Base-by-base conservation (phyloP, 148 eudicot species). In the Pouteria glomerata region DNA sequence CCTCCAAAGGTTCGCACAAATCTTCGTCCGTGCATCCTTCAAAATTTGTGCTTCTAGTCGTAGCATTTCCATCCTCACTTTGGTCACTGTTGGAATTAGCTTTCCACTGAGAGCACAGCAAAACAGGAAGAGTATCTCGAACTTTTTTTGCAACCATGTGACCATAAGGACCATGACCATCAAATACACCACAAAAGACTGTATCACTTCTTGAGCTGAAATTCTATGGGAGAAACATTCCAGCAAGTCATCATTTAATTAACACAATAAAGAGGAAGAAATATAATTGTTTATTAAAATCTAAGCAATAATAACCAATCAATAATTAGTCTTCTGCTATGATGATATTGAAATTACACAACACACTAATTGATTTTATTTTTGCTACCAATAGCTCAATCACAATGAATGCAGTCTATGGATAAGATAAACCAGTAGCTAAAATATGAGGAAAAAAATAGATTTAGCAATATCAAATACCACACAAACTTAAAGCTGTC, bases 81-180 rank as follows among this genome's bases (percentile, higher is more conserved):
- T 77, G 73, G 45, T 75, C 81, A 33, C 21, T 39, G 33, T 73
- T 69, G 26, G 74, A 62, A 41, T 66, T 69, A 50, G 67, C 63
- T 48, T 74, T 70, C 89, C 86, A 83, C 39, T 86, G 81, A 16
- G 81, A 65, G 41, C 76, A 82, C 42, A 91, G 71, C 56, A 87
- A 73, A 70, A 82, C 31, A 1, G 97, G 97, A 78, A 89, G 86
- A 66, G 85, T 75, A 31, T 85, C 86, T 45, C 91, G 76, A 8
- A 91, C 87, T 73, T 75, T 81, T 82, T 82, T 91, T 61, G 94
- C 85, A 14, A 86, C 97, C 73, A 83, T 66, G 76, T 92, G 97
- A 55, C 97, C 97, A 42, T 83, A 75, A 41, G 88, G 90, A 55
- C 97, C 97, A 61, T 91, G 97, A 68, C 97, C 97, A 80, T 91